phyloP scores from a whole-genome alignment of 257 asterid genomes.

The Nicotiana undulata region DNA sequence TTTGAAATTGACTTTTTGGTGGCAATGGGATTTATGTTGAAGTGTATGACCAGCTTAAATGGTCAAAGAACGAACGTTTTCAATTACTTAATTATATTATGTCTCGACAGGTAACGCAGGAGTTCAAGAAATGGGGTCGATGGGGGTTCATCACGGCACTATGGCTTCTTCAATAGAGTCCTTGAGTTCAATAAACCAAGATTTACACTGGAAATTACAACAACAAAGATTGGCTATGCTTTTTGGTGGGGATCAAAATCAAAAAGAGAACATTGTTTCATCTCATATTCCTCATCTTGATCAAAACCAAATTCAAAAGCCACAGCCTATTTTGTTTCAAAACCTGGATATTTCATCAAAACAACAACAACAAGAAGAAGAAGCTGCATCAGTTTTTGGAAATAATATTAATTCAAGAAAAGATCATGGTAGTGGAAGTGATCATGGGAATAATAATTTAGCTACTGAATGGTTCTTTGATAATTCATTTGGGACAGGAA shows the following conservation, averaged over 20 bases:
- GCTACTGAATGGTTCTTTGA: slow-evolving; percentile 75
- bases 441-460: slow-evolving; percentile 23
- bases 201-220: slow-evolving; percentile 80
- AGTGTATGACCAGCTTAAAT: too few species aligned
- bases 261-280: slow-evolving; percentile 14
- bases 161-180: slow-evolving; percentile 79
- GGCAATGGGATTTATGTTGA: neutral
- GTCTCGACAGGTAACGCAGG: neutral
- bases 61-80: neutral
- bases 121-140: slow-evolving; percentile 43
- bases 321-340: slow-evolving; percentile 64
- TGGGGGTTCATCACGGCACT: slow-evolving; percentile 16
- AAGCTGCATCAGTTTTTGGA: neutral
- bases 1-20: too few species aligned
- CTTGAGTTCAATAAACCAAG: slow-evolving; percentile 75
- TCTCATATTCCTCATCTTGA: slow-evolving; percentile 12
- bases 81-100: neutral
- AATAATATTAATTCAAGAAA: slow-evolving; percentile 19
- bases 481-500: slow-evolving; percentile 24
- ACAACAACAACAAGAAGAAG: slow-evolving; percentile 18
- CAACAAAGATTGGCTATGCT: slow-evolving; percentile 71
- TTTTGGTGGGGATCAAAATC: slow-evolving; percentile 27
- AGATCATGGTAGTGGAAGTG: slow-evolving; percentile 14
- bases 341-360: slow-evolving; percentile 36
- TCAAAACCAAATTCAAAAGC: slow-evolving; percentile 24